Evolutionary conservation across 1,284 basidiomycete genomes (phyloP).

Genomic region (Sanghuangporus sanghuang): DNA sequence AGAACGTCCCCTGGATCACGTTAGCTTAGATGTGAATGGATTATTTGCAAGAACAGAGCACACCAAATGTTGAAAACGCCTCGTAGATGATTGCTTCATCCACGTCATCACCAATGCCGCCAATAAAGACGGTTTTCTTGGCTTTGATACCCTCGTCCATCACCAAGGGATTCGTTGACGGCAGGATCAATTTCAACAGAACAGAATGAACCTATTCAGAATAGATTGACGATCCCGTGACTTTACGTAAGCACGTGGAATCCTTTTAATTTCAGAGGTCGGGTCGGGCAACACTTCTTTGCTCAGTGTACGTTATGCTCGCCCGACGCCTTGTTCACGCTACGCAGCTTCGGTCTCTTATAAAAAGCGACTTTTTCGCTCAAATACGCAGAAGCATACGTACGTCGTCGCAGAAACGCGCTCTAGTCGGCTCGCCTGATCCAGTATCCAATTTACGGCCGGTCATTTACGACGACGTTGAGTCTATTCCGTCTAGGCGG

Average conservation of each 20-base stretch:
- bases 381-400: background rate
- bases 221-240: background rate
- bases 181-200: background rate
- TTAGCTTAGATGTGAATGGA: background rate
- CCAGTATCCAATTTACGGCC: slow-evolving; percentile 75
- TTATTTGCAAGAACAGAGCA: slow-evolving; percentile 22
- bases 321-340: background rate
- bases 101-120: slow-evolving; percentile 70
- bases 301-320: background rate
- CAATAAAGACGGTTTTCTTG: slow-evolving; percentile 78
- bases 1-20: slow-evolving; percentile 63
- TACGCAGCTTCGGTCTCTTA: background rate
- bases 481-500: slow-evolving; percentile 26
- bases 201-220: too few relatives aligned
- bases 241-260: background rate
- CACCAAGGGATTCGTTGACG: background rate
- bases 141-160: slow-evolving; percentile 80
- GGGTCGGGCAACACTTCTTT: background rate
- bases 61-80: slow-evolving; percentile 74
- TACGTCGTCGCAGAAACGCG: slow-evolving; percentile 1
- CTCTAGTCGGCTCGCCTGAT: slow-evolving; percentile 64
- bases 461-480: slow-evolving; percentile 60
- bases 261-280: background rate
- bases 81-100: slow-evolving; percentile 66
- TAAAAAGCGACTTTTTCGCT: background rate